These are phyloP conservation scores for Penicillium angulare DNA, from an alignment of 495 filamentous ascomycete genomes.

Conservation along the genomic window DNA sequence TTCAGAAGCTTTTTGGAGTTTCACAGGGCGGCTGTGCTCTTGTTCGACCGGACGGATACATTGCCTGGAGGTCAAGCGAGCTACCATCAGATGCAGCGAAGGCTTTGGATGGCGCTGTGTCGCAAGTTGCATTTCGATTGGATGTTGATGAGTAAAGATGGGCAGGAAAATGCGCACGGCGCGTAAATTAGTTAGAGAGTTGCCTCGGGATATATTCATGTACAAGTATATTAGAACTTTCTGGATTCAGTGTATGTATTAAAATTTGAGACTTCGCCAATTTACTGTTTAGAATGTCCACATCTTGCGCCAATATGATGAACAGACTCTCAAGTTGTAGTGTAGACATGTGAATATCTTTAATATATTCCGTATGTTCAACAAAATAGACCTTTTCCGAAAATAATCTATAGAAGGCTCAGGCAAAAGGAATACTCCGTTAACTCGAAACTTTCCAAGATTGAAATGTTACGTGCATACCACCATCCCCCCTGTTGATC, in stretches of 20 bases:
- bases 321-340: no score
- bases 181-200: no score
- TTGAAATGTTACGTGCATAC: background rate
- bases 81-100: background rate
- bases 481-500: background rate
- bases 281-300: no score
- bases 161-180: background rate
- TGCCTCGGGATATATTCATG: no score
- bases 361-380: background rate
- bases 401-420: no score
- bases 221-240: no score
- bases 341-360: background rate
- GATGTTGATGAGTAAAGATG: background rate
- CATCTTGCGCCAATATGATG: no score
- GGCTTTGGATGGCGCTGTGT: constrained; percentile 4
- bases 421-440: no score
- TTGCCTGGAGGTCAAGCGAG: constrained; percentile 23
- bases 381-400: background rate
- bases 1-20: constrained; percentile 13
- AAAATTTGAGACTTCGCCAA: no score
- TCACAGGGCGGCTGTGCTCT: constrained; percentile 21
- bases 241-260: no score
- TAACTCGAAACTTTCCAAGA: background rate
- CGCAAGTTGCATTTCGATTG: constrained; percentile 2
- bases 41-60: constrained; percentile 30